phyloP scores from a whole-genome alignment of 495 filamentous ascomycete genomes.

The Trichocladium antarcticum region DNA sequence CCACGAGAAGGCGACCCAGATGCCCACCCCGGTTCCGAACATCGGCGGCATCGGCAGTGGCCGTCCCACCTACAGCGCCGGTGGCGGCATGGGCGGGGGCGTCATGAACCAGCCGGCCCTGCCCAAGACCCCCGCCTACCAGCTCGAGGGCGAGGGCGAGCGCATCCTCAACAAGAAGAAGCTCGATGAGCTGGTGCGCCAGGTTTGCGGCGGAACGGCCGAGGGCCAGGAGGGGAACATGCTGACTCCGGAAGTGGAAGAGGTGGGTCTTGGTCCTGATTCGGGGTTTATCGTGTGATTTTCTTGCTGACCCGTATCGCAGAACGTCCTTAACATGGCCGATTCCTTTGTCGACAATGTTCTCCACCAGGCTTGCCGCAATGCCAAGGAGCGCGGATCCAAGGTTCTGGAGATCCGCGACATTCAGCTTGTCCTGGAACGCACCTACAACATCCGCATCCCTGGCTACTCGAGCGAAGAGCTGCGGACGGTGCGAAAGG shows the following conservation, averaged over 20 bases:
- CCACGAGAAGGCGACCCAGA: constrained; percentile 46
- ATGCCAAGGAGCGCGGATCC: constrained; percentile 84
- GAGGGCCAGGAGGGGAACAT: constrained; percentile 55
- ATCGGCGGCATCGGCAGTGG: constrained; percentile 47
- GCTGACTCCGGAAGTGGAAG: constrained; percentile 84
- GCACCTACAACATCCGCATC: constrained; percentile 95
- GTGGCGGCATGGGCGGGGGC: constrained; percentile 58
- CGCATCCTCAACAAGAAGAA: constrained; percentile 90
- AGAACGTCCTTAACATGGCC: constrained; percentile 81
- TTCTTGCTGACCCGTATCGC: neutral
- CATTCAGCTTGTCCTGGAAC: constrained; percentile 87
- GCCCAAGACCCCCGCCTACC: constrained; percentile 64
- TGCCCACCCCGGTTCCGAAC: constrained; percentile 54
- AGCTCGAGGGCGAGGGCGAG: constrained; percentile 81
- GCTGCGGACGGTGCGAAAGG: constrained; percentile 82
- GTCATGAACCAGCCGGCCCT: constrained; percentile 81
- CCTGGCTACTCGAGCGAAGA: constrained; percentile 92
- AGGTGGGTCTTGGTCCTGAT: constrained; percentile 61
- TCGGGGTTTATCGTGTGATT: neutral
- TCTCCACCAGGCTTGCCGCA: constrained; percentile 71
- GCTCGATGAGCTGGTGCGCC: constrained; percentile 85
- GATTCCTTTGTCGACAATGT: constrained; percentile 93
- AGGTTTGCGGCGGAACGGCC: constrained; percentile 73
- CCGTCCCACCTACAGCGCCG: constrained; percentile 68
- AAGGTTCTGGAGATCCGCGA: constrained; percentile 85